Base-by-base conservation (phyloP, 148 eudicot species). In the Vaccinium vitisidaea region DNA sequence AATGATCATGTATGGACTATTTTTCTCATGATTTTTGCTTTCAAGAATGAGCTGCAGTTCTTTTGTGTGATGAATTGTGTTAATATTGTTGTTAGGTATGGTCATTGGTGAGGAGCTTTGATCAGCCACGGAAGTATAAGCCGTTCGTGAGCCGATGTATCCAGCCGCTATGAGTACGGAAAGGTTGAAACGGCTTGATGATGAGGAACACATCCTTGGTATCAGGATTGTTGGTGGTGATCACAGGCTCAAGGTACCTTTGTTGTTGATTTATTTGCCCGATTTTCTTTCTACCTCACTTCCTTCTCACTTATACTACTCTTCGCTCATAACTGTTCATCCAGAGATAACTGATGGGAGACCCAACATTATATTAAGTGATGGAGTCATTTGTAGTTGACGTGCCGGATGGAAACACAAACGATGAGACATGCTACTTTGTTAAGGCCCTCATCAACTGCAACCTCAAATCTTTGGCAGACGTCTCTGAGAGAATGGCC, bases 401-500 rank as follows among this genome's bases (percentile, higher is more conserved):
- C 52, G 93, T 94, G 58, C 95, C 97, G 0, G 85, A 92, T 8
- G 94, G 96, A 5, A 93, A 93, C 88, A 93, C 96, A 8, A 88
- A 81, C 50, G 94, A 92, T 15, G 97, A 94, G 59, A 94, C 97
- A 30, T 90, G 92, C 87, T 92, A 84, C 88, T 94, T 94, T 83
- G 92, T 94, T n/a, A 77, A 88, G 84, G 92, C 97, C 63, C 80
- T 91, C 12, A 89, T 94, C 88, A 92, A 89, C 80, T 94, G 94
- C 87, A 94, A 94, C 75, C 95, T 94, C 58, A 94, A 94, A 84
- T 90, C 97, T 27, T 81, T 94, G 79, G 92, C 95, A 32, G 94
- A 94, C 53, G 92, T 91, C 54, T 94, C 95, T 4, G 97, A 94
- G 87, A 89, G 94, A 70, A 89, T 92, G 92, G 93, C 93, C n/a